Base-by-base conservation (phyloP, 192 early-diverging fungal species). In the Spinellus fusiger region DNA sequence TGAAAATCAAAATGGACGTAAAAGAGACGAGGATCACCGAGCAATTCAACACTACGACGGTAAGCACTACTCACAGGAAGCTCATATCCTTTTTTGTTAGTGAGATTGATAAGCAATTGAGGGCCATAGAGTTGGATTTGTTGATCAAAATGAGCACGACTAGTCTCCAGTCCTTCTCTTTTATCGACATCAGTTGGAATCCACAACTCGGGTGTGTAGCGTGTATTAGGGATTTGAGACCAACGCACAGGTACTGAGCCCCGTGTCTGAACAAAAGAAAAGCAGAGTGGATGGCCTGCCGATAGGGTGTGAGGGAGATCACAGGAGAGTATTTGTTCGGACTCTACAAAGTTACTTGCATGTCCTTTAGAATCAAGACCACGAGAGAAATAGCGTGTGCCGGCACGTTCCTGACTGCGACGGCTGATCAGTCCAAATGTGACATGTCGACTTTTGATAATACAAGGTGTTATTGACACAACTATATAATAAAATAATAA, bases 1-100 rank as follows among this genome's bases (percentile, higher is more conserved):
- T 99, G 96, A 71, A 99, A 99, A 75, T 99, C 96, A 80, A 95
- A 99, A 65, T 95, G 91, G 55, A 78, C 81, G 64, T 97, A 93
- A 59, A 73, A 77, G 16, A 81, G 8, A 13, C 74, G 66, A 7
- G 73, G 76, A 65, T 79, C 80, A 47, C 82, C 79, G 48, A 82
- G 55, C 40, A 75, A 65, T 22, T 73, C 66, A 28, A 93, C 80
- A 3, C 81, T 71, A 48, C 79, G 70, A 23, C 77, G 76, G 76
- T 90, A 99, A 2, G 86, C 83, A 22, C 85, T 80, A 25, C 88
- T 87, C 68, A 99, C 78, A 5, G 80, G 84, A 47, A 77, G 80
- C 68, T 99, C 96, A 71, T 93, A 95, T 23, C 91, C 93, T 31
- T 84, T 83, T 71, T 92, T 95, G 78, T 99, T 96, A 37, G 96